These are phyloP conservation scores for Penicillium nordicum DNA, from an alignment of 2,329 filamentous ascomycete genomes.

Conservation along the genomic window DNA sequence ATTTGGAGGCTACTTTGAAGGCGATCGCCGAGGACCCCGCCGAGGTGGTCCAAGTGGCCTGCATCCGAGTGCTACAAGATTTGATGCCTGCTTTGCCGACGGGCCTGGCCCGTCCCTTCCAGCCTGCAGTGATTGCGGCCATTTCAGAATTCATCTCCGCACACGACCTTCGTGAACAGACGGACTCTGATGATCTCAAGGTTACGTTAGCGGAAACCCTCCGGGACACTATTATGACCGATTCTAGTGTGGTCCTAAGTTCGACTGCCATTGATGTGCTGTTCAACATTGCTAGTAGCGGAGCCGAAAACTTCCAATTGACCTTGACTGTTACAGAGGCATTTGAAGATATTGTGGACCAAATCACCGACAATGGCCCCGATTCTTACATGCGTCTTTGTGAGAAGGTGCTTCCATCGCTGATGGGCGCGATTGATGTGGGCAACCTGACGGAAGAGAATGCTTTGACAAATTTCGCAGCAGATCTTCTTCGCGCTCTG, in stretches of 20 bases:
- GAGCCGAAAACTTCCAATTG: constrained; percentile 86
- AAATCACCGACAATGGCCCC: constrained; percentile 60
- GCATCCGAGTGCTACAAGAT: constrained; percentile 78
- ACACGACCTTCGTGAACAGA: constrained; percentile 77
- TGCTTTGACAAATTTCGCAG: constrained; percentile 78
- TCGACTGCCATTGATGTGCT: constrained; percentile 72
- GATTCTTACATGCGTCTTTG: constrained; percentile 76
- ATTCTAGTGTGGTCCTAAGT: constrained; percentile 70
- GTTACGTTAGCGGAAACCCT: constrained; percentile 86
- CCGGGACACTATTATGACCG: constrained; percentile 75
- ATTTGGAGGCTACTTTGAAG: constrained; percentile 62
- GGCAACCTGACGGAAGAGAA: constrained; percentile 76
- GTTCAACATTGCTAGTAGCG: constrained; percentile 84
- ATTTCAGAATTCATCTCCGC: constrained; percentile 70
- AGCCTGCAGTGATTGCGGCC: constrained; percentile 58
- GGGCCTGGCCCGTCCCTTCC: constrained; percentile 53
- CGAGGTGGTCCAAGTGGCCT: constrained; percentile 88
- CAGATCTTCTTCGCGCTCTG: constrained; percentile 76
- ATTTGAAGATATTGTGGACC: constrained; percentile 80
- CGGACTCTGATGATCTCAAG: constrained; percentile 87
- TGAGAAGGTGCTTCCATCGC: constrained; percentile 77
- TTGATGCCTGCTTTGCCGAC: constrained; percentile 56
- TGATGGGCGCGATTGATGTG: constrained; percentile 86
- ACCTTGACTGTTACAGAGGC: constrained; percentile 83
- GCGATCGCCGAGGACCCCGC: constrained; percentile 72